These are phyloP conservation scores for Rhizophora apiculata DNA, from an alignment of 345 rosid species.

Conservation along the genomic window DNA sequence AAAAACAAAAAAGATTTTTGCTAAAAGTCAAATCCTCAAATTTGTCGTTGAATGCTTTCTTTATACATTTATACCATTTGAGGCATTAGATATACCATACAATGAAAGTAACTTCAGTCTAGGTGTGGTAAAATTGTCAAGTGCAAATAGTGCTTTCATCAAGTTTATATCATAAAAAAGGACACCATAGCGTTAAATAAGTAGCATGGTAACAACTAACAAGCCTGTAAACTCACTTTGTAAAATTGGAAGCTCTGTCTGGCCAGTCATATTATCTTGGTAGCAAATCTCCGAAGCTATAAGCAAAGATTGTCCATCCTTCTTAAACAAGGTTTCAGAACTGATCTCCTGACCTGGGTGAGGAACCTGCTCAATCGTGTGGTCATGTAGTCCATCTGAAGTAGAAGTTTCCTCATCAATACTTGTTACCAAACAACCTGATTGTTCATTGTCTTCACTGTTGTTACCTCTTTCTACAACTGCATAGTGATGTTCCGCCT, in stretches of 20 bases:
- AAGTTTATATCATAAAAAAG: neutral
- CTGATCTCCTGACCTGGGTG: conserved; percentile 28
- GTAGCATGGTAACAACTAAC: neutral
- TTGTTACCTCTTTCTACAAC: conserved; percentile 11
- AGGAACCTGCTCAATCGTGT: conserved; percentile 12
- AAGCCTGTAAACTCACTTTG: conserved; percentile 26
- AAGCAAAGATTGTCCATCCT: conserved; percentile 23
- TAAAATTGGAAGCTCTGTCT: conserved; percentile 11
- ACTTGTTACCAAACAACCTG: conserved; percentile 10
- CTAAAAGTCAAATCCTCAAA: neutral
- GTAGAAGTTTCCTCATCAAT: conserved; percentile 14
- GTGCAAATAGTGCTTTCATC: neutral
- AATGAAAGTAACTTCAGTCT: conserved; percentile 1
- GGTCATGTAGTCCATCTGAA: conserved; percentile 11
- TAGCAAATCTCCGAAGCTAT: conserved; percentile 22
- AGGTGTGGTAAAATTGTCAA: neutral
- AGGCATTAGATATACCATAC: neutral
- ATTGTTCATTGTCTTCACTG: conserved; percentile 4
- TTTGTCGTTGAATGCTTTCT: neutral
- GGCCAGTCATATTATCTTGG: conserved; percentile 5
- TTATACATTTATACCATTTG: neutral
- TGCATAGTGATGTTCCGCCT: conserved; percentile 20
- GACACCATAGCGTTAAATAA: neutral
- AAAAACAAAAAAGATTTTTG: neutral
- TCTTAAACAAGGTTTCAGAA: conserved; percentile 16